phyloP scores from a whole-genome alignment of 2,329 filamentous ascomycete species.

The Beauveria brongniartii region DNA sequence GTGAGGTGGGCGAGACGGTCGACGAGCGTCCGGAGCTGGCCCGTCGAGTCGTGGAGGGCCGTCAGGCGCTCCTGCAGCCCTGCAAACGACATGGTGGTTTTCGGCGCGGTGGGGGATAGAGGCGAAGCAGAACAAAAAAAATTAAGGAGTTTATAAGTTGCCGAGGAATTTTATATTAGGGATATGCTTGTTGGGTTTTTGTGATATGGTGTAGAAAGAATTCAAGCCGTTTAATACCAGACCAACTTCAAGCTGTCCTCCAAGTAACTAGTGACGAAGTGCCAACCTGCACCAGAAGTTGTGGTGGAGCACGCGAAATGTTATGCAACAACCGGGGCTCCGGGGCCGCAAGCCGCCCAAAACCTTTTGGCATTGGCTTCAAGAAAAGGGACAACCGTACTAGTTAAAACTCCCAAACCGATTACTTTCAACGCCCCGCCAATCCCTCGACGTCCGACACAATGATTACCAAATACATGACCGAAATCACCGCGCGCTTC shows the following conservation, averaged over 20 bases:
- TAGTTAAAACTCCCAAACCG: too few species aligned
- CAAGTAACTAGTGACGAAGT: constrained; percentile 7
- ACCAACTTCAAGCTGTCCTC: constrained; percentile 5
- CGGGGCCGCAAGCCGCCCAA: too few species aligned
- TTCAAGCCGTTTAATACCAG: background rate
- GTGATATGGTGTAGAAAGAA: background rate
- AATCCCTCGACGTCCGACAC: constrained; percentile 18
- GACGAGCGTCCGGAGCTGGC: constrained; percentile 51
- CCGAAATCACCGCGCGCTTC: constrained; percentile 77
- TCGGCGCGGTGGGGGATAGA: background rate
- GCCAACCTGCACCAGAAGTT: background rate
- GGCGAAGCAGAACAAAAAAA: too few species aligned
- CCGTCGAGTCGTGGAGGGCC: constrained; percentile 53
- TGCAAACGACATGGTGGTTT: constrained; percentile 44
- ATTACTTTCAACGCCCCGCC: too few species aligned
- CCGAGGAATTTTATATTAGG: background rate
- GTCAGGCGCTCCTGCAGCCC: constrained; percentile 52
- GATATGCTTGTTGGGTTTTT: background rate
- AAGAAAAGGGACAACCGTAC: background rate
- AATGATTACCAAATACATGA: constrained; percentile 84
- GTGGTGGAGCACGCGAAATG: constrained; percentile 2
- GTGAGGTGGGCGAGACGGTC: constrained; percentile 48
- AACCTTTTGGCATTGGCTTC: too few species aligned
- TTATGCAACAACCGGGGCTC: constrained; percentile 10
- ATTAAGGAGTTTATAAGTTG: too few species aligned